A percentile compares a stretch with the other conserved stretches of the same genome.
These are phyloP conservation scores for Neostapfia colusana DNA, from an alignment of 176 grass and related monocot genomes.

Conservation along the genomic window DNA sequence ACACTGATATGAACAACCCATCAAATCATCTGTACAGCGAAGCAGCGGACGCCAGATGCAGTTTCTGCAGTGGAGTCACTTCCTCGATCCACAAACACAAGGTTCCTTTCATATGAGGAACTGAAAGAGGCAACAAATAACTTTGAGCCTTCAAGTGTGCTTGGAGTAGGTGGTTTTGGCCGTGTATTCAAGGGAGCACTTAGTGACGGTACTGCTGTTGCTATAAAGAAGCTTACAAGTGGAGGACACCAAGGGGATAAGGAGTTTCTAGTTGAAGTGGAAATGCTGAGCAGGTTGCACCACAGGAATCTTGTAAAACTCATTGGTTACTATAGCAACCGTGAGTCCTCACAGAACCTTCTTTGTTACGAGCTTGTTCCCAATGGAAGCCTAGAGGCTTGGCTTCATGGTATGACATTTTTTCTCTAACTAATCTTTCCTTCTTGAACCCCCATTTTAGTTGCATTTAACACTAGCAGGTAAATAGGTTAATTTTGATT, in stretches of 20 bases:
- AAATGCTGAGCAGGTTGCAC: slow-evolving; percentile 98
- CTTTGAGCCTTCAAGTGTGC: slow-evolving; percentile 73
- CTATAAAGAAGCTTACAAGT: slow-evolving; percentile 88
- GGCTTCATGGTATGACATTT: slow-evolving; percentile 88
- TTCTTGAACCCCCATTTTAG: slow-evolving; percentile 21
- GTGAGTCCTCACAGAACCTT: slow-evolving; percentile 76
- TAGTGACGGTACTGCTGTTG: slow-evolving; percentile 87
- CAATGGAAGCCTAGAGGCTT: slow-evolving; percentile 96
- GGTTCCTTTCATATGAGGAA: slow-evolving; percentile 87
- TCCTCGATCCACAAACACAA: slow-evolving; percentile 77
- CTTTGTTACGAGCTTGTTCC: slow-evolving; percentile 97
- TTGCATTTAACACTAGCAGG: slow-evolving; percentile 2
- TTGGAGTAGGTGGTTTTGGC: slow-evolving; percentile 97
- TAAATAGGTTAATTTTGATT: slow-evolving; percentile 16
- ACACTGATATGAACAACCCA: background rate
- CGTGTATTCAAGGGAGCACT: slow-evolving; percentile 88
- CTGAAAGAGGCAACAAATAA: slow-evolving; percentile 93
- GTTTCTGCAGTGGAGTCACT: slow-evolving; percentile 80
- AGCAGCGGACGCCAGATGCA: slow-evolving; percentile 59
- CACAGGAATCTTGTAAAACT: slow-evolving; percentile 99
- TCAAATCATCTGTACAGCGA: slow-evolving; percentile 50
- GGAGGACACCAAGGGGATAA: slow-evolving; percentile 98
- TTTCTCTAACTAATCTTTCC: slow-evolving; percentile 25
- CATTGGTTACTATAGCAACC: slow-evolving; percentile 86
- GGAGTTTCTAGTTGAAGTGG: slow-evolving; percentile 97